phyloP scores from a whole-genome alignment of 116 monocot species.

The Zostera marina region DNA sequence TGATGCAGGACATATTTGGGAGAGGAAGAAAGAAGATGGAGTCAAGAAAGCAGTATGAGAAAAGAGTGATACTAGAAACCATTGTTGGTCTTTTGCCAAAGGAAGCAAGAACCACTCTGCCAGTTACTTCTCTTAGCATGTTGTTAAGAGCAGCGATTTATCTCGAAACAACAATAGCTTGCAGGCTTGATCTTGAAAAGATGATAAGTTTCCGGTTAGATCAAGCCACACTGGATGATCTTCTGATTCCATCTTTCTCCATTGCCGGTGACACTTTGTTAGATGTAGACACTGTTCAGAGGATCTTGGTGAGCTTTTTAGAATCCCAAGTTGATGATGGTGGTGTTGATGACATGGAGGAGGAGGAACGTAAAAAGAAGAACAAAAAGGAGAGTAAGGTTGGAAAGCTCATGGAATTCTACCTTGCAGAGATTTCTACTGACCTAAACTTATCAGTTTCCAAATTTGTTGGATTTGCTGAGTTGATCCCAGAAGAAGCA shows the following conservation, averaged over 20 bases:
- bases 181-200: conserved; percentile 78
- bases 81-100: conserved; percentile 65
- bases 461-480: conserved; percentile 52
- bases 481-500: conserved; percentile 60
- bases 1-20: conserved; percentile 59
- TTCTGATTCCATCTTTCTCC: conserved; percentile 64
- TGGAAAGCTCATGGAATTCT: conserved; percentile 74
- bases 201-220: conserved; percentile 53
- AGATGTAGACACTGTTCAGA: conserved; percentile 69
- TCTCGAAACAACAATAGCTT: conserved; percentile 76
- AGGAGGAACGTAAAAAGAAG: too few relatives aligned
- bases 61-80: conserved; percentile 61
- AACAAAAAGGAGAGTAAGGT: conserved; percentile 3
- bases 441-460: conserved; percentile 44
- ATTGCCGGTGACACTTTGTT: conserved; percentile 24
- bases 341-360: conserved; percentile 21
- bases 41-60: conserved; percentile 67
- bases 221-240: conserved; percentile 72
- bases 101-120: conserved; percentile 46
- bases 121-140: conserved; percentile 75
- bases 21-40: conserved; percentile 48
- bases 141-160: conserved; percentile 56
- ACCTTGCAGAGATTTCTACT: conserved; percentile 76
- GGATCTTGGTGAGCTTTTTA: conserved; percentile 55
- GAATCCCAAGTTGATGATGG: conserved; percentile 38